Evolutionary conservation across 2,329 filamentous ascomycete genomes (phyloP).

Genomic region (Clarireedia hainanense): DNA sequence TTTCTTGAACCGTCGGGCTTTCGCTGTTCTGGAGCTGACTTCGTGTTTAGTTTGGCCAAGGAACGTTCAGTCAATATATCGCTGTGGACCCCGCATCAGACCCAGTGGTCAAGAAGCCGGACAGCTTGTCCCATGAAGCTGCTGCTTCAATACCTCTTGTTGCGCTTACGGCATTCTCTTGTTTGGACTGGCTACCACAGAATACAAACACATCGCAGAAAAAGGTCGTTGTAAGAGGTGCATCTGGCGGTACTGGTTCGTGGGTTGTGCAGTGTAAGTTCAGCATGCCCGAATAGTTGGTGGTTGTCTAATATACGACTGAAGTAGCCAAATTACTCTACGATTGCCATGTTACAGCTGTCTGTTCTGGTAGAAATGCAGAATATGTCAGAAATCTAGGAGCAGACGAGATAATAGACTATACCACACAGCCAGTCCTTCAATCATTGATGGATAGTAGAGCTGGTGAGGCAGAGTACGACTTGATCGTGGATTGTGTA

Average conservation of each 20-base stretch:
- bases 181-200: slow-evolving; percentile 24
- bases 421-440: slow-evolving; percentile 18
- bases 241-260: slow-evolving; percentile 25
- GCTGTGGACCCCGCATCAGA: slow-evolving; percentile 20
- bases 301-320: neutral
- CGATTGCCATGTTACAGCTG: slow-evolving; percentile 25
- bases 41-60: slow-evolving; percentile 21
- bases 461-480: slow-evolving; percentile 9
- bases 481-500: slow-evolving; percentile 28
- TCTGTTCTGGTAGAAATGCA: slow-evolving; percentile 24
- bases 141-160: slow-evolving; percentile 39
- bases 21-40: no score
- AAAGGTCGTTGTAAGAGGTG: slow-evolving; percentile 22
- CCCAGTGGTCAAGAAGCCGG: slow-evolving; percentile 32
- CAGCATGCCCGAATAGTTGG: neutral
- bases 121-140: slow-evolving; percentile 33
- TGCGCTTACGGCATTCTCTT: slow-evolving; percentile 33
- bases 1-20: neutral
- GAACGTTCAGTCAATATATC: slow-evolving; percentile 27
- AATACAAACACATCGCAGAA: slow-evolving; percentile 10
- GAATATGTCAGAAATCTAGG: slow-evolving; percentile 22
- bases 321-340: slow-evolving; percentile 24
- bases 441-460: slow-evolving; percentile 12
- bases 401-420: slow-evolving; percentile 26
- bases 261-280: slow-evolving; percentile 23